phyloP scores from a whole-genome alignment of 441 rosid species.

The Jatropha multifida region DNA sequence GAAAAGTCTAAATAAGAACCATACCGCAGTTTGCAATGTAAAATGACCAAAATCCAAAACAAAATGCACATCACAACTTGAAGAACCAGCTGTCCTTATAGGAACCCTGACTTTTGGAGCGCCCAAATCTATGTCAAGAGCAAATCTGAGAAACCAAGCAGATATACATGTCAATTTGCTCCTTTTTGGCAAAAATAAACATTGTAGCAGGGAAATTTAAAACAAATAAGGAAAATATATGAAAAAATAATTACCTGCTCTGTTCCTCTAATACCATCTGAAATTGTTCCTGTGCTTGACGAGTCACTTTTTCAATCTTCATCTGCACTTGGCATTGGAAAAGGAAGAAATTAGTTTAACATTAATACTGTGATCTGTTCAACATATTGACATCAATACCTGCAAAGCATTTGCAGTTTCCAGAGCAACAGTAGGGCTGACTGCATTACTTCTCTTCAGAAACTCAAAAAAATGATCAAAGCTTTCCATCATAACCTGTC shows the following conservation, averaged over 20 bases:
- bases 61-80: constrained; percentile 74
- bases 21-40: constrained; percentile 82
- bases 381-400: constrained; percentile 52
- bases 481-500: constrained; percentile 89
- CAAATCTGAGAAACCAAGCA: constrained; percentile 64
- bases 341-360: constrained; percentile 21
- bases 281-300: constrained; percentile 97
- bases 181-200: neutral
- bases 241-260: constrained; percentile 64
- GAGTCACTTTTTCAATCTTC: constrained; percentile 95
- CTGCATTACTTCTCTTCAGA: constrained; percentile 93
- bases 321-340: constrained; percentile 46
- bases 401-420: constrained; percentile 99
- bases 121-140: constrained; percentile 98
- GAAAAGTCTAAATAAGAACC: constrained; percentile 29
- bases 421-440: constrained; percentile 90
- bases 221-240: constrained; percentile 13
- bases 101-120: constrained; percentile 99
- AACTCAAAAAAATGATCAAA: constrained; percentile 90
- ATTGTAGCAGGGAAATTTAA: neutral
- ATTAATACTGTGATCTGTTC: neutral
- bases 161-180: constrained; percentile 13
- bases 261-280: constrained; percentile 94
- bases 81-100: constrained; percentile 61
- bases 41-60: constrained; percentile 98